phyloP scores from a whole-genome alignment of 2,329 filamentous ascomycete genomes.

The Ascochyta rabiei region DNA sequence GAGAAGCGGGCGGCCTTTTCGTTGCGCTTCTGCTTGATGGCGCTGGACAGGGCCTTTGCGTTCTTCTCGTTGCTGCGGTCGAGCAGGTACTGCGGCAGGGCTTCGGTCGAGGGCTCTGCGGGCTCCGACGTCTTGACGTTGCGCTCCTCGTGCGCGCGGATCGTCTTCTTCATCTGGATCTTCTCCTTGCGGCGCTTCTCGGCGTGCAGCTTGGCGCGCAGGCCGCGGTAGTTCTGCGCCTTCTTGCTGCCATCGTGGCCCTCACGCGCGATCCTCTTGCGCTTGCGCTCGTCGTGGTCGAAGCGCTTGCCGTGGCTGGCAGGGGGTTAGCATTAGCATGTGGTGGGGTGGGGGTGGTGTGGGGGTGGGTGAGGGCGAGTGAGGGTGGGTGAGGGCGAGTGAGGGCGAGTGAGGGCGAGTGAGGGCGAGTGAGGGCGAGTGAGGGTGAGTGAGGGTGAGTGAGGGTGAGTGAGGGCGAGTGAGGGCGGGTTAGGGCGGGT shows the following conservation, averaged over 20 bases:
- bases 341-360: too few species aligned
- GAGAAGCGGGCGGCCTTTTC: constrained; percentile 91
- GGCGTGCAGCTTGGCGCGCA: constrained; percentile 90
- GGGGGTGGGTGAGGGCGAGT: too few species aligned
- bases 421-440: too few species aligned
- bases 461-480: too few species aligned
- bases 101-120: constrained; percentile 77
- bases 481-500: too few species aligned
- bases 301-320: constrained; percentile 54
- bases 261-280: constrained; percentile 88
- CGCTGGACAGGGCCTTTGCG: constrained; percentile 76
- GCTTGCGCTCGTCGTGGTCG: constrained; percentile 85
- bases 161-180: constrained; percentile 53
- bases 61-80: constrained; percentile 75
- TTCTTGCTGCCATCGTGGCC: constrained; percentile 86
- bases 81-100: constrained; percentile 90
- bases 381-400: too few species aligned
- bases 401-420: too few species aligned
- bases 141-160: constrained; percentile 93
- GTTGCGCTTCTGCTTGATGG: constrained; percentile 92
- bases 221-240: constrained; percentile 89
- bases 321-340: constrained; percentile 33
- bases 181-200: constrained; percentile 96
- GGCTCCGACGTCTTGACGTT: constrained; percentile 86
- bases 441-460: too few species aligned